These are phyloP conservation scores for Flaveria brownii DNA, from an alignment of 129 eudicot genomes.

Conservation along the genomic window DNA sequence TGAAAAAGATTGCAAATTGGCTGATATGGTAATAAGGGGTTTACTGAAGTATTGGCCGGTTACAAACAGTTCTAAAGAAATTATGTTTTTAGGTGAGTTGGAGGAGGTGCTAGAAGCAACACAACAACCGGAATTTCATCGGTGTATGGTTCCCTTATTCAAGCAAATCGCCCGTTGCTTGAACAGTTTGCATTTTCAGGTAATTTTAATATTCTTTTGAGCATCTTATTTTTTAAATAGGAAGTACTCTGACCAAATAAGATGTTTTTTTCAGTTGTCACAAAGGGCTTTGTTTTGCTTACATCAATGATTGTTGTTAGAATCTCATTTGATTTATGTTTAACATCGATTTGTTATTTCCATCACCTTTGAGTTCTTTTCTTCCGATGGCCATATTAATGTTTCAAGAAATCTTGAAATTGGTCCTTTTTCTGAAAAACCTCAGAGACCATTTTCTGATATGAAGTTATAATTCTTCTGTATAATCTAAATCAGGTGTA, in stretches of 20 bases:
- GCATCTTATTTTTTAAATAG: background rate
- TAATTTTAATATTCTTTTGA: constrained; percentile 29
- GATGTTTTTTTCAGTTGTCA: background rate
- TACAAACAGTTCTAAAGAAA: constrained; percentile 80
- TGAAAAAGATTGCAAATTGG: constrained; percentile 85
- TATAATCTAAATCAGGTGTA: background rate
- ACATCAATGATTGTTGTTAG: background rate
- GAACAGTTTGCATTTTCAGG: constrained; percentile 85
- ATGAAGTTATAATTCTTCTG: background rate
- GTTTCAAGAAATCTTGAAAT: constrained; percentile 5
- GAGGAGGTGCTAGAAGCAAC: constrained; percentile 88
- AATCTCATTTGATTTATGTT: constrained; percentile 12
- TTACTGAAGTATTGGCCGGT: constrained; percentile 83
- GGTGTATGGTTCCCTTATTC: constrained; percentile 79
- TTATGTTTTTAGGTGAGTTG: constrained; percentile 74
- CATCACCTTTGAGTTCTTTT: background rate
- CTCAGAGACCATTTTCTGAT: background rate
- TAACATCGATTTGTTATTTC: background rate
- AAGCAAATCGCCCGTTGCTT: constrained; percentile 71
- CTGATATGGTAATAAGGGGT: constrained; percentile 79
- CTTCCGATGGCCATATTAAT: background rate
- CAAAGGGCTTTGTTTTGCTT: background rate
- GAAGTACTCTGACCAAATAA: background rate
- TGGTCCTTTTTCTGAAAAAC: background rate
- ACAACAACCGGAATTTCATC: constrained; percentile 74